These are phyloP conservation scores for Pseudogymnoascus destructans DNA, from an alignment of 2,329 filamentous ascomycete genomes.

Conservation along the genomic window DNA sequence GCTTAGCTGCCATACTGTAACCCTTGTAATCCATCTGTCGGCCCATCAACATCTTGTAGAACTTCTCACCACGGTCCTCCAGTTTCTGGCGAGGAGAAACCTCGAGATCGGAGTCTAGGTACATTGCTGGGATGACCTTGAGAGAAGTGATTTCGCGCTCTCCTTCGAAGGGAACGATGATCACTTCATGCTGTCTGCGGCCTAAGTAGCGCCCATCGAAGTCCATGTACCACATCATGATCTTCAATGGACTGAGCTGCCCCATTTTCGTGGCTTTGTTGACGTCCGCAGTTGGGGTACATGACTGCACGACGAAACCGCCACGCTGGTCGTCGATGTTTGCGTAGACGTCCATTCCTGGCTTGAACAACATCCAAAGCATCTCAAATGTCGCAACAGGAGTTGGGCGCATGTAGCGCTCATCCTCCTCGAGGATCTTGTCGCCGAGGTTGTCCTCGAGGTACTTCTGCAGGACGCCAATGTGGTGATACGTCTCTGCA, in stretches of 20 bases:
- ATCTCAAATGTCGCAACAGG: conserved; percentile 18
- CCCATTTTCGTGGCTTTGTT: conserved; percentile 11
- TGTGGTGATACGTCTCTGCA: conserved; percentile 17
- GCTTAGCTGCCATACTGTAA: conserved; percentile 16
- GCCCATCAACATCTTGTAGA: conserved; percentile 18
- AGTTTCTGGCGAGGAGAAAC: conserved; percentile 13
- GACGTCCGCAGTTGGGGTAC: not conserved
- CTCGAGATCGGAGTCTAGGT: conserved; percentile 12
- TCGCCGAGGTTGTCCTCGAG: conserved; percentile 18
- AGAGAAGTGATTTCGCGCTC: conserved; percentile 22
- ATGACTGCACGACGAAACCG: conserved; percentile 16
- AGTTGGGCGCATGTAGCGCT: conserved; percentile 13
- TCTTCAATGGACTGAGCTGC: conserved; percentile 16
- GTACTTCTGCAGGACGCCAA: conserved; percentile 11
- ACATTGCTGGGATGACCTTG: conserved; percentile 20
- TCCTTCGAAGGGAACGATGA: conserved; percentile 21
- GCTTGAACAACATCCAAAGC: conserved; percentile 20
- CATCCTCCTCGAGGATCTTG: conserved; percentile 16
- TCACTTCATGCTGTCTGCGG: conserved; percentile 18
- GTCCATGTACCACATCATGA: conserved; percentile 23
- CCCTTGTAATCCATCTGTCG: conserved; percentile 20
- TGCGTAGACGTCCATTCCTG: conserved; percentile 18
- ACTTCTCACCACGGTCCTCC: conserved; percentile 18
- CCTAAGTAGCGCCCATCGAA: conserved; percentile 22
- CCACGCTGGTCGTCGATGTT: conserved; percentile 16